Conservation (phyloP, 371 early-diverging fungal species). For the Coemansia sp. region DNA sequence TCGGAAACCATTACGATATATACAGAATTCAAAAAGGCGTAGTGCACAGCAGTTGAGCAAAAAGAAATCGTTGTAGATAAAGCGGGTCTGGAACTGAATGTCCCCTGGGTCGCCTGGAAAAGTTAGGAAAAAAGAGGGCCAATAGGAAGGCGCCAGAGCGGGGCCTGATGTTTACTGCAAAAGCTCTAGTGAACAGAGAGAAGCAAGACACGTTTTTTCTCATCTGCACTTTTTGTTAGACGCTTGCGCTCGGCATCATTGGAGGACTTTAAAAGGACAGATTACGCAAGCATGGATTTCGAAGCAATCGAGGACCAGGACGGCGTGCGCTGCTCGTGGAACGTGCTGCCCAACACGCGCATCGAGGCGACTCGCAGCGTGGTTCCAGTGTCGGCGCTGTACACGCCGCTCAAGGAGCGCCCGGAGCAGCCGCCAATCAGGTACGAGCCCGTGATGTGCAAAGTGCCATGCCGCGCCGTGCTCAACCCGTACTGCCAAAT, state of each 20-base stretch:
- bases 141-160: conserved; percentile 11
- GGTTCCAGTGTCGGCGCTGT: conserved; percentile 94
- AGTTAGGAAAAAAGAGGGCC: neutral
- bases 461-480: conserved; percentile 93
- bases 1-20: conserved; percentile 3
- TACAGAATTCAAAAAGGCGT: neutral
- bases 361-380: conserved; percentile 92
- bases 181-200: neutral
- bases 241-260: neutral
- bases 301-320: conserved; percentile 89
- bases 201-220: neutral
- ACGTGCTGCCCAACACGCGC: conserved; percentile 94
- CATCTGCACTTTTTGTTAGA: neutral
- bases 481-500: conserved; percentile 98
- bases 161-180: conserved; percentile 6
- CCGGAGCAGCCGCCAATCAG: conserved; percentile 79
- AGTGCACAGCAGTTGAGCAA: too few relatives aligned
- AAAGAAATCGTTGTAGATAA: neutral
- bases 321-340: conserved; percentile 98
- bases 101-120: conserved; percentile 3
- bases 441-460: conserved; percentile 98
- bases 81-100: neutral
- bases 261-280: too few relatives aligned
- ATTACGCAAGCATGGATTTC: conserved; percentile 66
- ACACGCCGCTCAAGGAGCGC: conserved; percentile 96